Percentiles rank a stretch among this genome's conserved stretches.
Conservation (phyloP, 495 filamentous ascomycete species). For the Penicillium atrosanguineum region DNA sequence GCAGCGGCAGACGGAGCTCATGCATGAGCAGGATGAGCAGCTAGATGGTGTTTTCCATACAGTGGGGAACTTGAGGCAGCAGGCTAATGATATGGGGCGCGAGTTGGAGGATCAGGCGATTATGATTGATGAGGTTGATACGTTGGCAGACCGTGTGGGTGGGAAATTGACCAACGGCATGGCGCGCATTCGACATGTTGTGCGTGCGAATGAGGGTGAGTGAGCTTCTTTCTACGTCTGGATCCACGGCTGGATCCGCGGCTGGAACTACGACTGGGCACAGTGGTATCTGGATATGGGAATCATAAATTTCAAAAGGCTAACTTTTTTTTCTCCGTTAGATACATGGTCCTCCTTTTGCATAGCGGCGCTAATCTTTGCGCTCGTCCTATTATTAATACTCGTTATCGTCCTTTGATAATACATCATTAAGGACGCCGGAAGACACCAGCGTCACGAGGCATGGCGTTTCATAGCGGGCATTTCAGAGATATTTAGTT, state of each 20-base stretch:
- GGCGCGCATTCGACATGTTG: slow-evolving; percentile 77
- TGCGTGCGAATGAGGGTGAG: slow-evolving; percentile 88
- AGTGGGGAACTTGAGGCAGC: slow-evolving; percentile 81
- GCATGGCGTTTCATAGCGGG: slow-evolving; percentile 19
- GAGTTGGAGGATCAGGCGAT: slow-evolving; percentile 92
- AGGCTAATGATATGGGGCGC: slow-evolving; percentile 91
- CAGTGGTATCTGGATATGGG: slow-evolving; percentile 3
- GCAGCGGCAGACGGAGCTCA: slow-evolving; percentile 83
- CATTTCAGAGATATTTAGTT: slow-evolving; percentile 19
- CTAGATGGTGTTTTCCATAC: slow-evolving; percentile 90
- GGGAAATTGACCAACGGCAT: slow-evolving; percentile 82
- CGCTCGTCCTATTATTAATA: slow-evolving; percentile 80
- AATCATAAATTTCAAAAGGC: slow-evolving; percentile 18
- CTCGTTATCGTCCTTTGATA: slow-evolving; percentile 60
- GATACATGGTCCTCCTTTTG: slow-evolving; percentile 87
- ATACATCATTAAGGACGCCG: slow-evolving; percentile 22
- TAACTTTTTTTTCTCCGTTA: slow-evolving; percentile 39
- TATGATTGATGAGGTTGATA: slow-evolving; percentile 77
- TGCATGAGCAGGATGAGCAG: slow-evolving; percentile 92
- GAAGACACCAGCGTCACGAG: slow-evolving; percentile 18
- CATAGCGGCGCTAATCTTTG: slow-evolving; percentile 80
- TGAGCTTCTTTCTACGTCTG: neutral
- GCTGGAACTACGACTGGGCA: neutral
- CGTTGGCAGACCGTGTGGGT: slow-evolving; percentile 78
- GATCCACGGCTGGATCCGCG: neutral